phyloP scores from a whole-genome alignment of 352 stramenopile genomes.

The Globisporangium spiculum region DNA sequence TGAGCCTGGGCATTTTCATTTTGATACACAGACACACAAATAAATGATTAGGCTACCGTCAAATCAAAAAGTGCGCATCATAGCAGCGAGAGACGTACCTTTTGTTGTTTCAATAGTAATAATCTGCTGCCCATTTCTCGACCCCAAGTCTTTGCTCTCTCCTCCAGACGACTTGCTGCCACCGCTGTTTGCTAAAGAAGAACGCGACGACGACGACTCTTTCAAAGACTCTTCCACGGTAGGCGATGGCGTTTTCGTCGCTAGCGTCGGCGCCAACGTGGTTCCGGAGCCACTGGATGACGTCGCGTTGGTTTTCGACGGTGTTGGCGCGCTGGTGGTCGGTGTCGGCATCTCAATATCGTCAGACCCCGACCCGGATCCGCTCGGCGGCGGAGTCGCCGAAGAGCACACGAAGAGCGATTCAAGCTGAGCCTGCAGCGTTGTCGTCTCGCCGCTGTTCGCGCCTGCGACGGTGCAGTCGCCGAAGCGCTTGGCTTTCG shows the following conservation, averaged over 20 bases:
- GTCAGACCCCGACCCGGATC: not conserved
- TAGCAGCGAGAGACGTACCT: not conserved
- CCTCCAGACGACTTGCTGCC: not conserved
- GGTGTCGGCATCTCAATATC: not conserved
- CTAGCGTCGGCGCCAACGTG: not conserved
- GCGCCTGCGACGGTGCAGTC: not conserved
- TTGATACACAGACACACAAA: not conserved
- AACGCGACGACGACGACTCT: not conserved
- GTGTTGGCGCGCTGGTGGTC: not conserved
- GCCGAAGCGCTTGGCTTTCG: not conserved
- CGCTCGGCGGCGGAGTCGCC: not conserved
- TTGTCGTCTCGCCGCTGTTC: not conserved
- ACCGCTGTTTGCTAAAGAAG: not conserved
- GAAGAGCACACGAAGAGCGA: not conserved
- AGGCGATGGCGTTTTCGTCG: not conserved
- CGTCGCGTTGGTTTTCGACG: not conserved
- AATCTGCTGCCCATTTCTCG: not conserved
- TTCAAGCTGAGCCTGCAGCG: not conserved
- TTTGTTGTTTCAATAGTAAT: not conserved
- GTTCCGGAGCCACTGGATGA: not conserved
- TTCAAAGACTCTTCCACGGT: not conserved
- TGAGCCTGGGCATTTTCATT: not conserved
- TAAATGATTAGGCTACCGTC: not conserved
- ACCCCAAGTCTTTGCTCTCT: not conserved
- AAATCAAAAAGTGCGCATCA: not conserved